Percentiles rank a stretch among this genome's conserved stretches.
phyloP scores from a whole-genome alignment of 2,329 filamentous ascomycete genomes.

The Xylaria sp. region DNA sequence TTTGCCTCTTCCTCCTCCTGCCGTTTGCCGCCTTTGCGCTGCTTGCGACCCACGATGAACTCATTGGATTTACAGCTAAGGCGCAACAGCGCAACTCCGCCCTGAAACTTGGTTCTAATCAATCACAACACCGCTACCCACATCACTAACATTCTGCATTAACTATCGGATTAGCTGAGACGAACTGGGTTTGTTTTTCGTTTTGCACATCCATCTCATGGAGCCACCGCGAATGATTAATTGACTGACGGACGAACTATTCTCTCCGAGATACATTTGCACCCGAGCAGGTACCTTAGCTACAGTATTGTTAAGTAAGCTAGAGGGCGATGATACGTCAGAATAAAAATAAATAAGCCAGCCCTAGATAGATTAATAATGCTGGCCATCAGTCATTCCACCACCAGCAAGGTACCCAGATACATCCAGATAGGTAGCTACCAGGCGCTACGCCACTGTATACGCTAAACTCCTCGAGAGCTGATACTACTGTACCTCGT shows the following conservation, averaged over 20 bases:
- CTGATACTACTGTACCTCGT: neutral
- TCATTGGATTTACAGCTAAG: constrained; percentile 24
- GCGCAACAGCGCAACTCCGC: constrained; percentile 10
- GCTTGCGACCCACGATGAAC: constrained; percentile 25
- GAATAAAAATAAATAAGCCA: constrained; percentile 24
- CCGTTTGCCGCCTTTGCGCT: constrained; percentile 18
- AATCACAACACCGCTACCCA: neutral
- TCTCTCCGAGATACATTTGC: neutral
- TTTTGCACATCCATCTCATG: neutral
- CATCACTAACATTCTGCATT: constrained; percentile 2
- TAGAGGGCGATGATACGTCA: neutral
- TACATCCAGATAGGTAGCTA: too few relatives aligned
- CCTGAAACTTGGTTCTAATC: constrained; percentile 27
- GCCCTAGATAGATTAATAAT: constrained; percentile 38
- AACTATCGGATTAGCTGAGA: constrained; percentile 23
- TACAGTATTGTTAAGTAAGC: neutral
- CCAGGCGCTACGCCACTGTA: neutral
- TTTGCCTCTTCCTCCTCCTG: constrained; percentile 31
- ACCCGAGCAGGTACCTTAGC: too few relatives aligned
- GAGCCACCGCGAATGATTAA: neutral
- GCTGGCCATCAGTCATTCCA: neutral
- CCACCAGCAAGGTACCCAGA: neutral
- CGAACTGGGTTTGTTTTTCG: constrained; percentile 3
- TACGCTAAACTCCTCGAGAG: constrained; percentile 20
- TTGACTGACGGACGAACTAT: neutral